Percentiles rank a stretch among this genome's conserved stretches.
Evolutionary conservation across 495 filamentous ascomycete genomes (phyloP).

Genomic region (Choiromyces venosus): DNA sequence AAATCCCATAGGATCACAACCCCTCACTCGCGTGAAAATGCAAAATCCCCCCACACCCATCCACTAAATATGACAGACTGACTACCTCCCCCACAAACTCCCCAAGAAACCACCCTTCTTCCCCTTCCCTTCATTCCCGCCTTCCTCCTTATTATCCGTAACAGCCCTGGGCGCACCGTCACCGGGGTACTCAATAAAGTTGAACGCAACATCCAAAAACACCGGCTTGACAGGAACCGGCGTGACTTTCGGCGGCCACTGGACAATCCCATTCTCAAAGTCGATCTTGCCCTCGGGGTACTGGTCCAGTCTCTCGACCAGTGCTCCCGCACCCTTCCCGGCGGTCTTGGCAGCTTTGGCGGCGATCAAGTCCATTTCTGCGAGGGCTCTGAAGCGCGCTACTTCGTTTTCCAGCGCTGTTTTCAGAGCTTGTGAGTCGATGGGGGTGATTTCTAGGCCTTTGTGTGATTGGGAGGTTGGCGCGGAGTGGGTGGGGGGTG

Average conservation of each 20-base stretch:
- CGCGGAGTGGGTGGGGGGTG: constrained; percentile 43
- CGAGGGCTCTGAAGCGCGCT: constrained; percentile 71
- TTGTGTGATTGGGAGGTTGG: constrained; percentile 40
- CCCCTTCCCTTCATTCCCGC: constrained; percentile 19
- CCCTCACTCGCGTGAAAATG: neutral
- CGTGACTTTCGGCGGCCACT: constrained; percentile 75
- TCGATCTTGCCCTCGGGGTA: constrained; percentile 65
- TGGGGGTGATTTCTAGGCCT: constrained; percentile 53
- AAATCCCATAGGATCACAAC: neutral
- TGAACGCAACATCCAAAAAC: constrained; percentile 96
- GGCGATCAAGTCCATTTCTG: constrained; percentile 63
- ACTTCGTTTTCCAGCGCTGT: constrained; percentile 61
- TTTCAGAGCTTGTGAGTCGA: constrained; percentile 54
- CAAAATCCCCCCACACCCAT: neutral
- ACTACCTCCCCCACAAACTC: constrained; percentile 42
- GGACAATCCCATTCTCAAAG: constrained; percentile 68
- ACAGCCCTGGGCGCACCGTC: constrained; percentile 25
- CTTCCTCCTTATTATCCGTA: constrained; percentile 15
- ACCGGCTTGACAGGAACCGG: constrained; percentile 89
- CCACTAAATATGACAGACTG: neutral
- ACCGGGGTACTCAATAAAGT: constrained; percentile 92
- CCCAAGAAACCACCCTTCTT: constrained; percentile 40
- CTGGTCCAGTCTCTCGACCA: constrained; percentile 67
- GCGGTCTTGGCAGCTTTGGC: constrained; percentile 44
- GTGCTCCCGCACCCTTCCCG: constrained; percentile 46